Base-by-base conservation (phyloP, 768 basidiomycete genomes). In the Boletus vinaceobasis region DNA sequence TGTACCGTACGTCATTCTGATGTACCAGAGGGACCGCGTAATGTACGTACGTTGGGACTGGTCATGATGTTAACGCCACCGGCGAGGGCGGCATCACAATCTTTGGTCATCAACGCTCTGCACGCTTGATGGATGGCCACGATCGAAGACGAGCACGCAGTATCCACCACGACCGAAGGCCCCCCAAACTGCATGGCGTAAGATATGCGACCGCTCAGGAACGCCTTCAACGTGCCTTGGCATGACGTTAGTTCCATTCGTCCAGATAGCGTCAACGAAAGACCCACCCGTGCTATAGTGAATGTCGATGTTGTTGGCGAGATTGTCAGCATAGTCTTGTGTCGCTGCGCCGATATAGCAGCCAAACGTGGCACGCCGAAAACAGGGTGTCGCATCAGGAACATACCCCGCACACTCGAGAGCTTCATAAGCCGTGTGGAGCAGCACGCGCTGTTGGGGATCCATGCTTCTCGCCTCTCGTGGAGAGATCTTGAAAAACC, bases 381-480 rank as follows among this genome's bases (percentile, higher is more conserved):
- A 85, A 4, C 77, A 74, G 7, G 74, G 68, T 0, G 83, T 84
- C 2, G 79, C 74, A 47, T 80, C 70, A 1, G 87, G 85, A 14
- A 86, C 80, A 62, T 86, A 89, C 0, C 88, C 88, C 5, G 87
- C 78, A 56, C 82, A 76, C 64, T 89, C 87, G 5, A 90, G 73
- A 0, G 88, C 88, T 53, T 86, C 78, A 50, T 87, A 80, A 5
- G 84, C 85, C 3, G 80, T 76, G 37, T 85, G 86, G 15, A 90
- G 75, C 5, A 90, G 71, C 33, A 90, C 60, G 5, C 88, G 79
- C 58, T 88, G 87, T 59, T 89, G 87, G 7, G 88, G 87, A 62
- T 89, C 86, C 86, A 89, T 89, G 65, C 75, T 81, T 56, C 73
- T 80, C 14, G 88, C 87, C 68, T 90, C 88, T 6, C 88, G 79